Conservation (phyloP, 2,329 filamentous ascomycete species). For the Aplosporella prunicola region DNA sequence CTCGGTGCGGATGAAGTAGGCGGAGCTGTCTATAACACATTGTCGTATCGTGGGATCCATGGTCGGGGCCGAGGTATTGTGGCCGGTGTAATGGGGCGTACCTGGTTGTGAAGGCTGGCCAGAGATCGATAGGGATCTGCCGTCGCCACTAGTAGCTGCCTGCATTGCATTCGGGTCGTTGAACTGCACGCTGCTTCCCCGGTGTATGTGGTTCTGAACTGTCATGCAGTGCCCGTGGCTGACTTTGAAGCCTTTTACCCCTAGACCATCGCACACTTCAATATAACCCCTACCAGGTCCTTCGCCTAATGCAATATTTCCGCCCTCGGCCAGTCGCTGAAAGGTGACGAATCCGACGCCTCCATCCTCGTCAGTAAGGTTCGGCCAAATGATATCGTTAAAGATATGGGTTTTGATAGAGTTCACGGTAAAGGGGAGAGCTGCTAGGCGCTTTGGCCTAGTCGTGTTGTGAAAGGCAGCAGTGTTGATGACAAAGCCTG, state of each 20-base stretch:
- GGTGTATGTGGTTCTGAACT: slow-evolving; percentile 34
- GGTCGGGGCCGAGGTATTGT: slow-evolving; percentile 5
- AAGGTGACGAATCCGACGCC: slow-evolving; percentile 90
- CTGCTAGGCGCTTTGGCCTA: slow-evolving; percentile 74
- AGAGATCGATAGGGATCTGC: slow-evolving; percentile 26
- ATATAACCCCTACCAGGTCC: slow-evolving; percentile 76
- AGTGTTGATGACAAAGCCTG: slow-evolving; percentile 87
- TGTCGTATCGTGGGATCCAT: slow-evolving; percentile 21
- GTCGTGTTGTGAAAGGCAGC: slow-evolving; percentile 70
- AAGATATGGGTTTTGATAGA: slow-evolving; percentile 93
- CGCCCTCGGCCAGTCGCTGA: slow-evolving; percentile 77
- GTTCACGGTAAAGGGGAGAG: slow-evolving; percentile 77
- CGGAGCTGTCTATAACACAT: slow-evolving; percentile 79
- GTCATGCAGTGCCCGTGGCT: slow-evolving; percentile 87
- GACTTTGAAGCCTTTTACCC: slow-evolving; percentile 78
- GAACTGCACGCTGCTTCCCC: slow-evolving; percentile 34
- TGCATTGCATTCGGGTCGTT: slow-evolving; percentile 23
- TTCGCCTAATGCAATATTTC: slow-evolving; percentile 72
- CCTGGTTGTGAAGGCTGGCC: slow-evolving; percentile 25
- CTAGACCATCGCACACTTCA: slow-evolving; percentile 78
- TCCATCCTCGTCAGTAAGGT: slow-evolving; percentile 90
- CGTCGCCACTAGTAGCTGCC: slow-evolving; percentile 17
- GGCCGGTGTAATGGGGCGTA: slow-evolving; percentile 21
- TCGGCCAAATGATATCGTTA: slow-evolving; percentile 97
- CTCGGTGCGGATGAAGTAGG: slow-evolving; percentile 81